Evolutionary conservation across 805 yeast species (phyloP), one percentile per base, ranked within the genome.

Genomic region (Saccharomycopsis fibuligera): DNA sequence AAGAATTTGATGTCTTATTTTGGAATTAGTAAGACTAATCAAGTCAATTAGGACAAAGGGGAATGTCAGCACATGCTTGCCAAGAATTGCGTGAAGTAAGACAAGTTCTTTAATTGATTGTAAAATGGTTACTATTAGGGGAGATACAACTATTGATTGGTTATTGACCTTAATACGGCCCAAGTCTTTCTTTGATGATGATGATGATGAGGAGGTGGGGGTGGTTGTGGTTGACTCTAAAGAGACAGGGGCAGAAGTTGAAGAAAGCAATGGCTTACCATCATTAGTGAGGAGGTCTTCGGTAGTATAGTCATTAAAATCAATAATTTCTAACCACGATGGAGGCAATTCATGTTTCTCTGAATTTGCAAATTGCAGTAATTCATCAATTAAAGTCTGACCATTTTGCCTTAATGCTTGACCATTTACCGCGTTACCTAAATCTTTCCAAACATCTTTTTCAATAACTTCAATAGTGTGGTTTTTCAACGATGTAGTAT

Each of bases 371-470:
- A n/a, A n/a, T n/a, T n/a, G n/a, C n/a, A n/a, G n/a, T n/a, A n/a
- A n/a, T 8, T 31, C 44, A 10, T 45, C 40, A 3, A 79, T 74
- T 12, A 65, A 58, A 3, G 48, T 56, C 58, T 84, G 90, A 1
- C 79, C 62, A 1, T 61, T 60, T 1, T n/a, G 17, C 19, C 39
- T 30, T 14, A 49, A 17, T 4, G 29, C 9, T 16, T 31, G 47
- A 4, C 51, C 53, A 35, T 37, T 19, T 5, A 66, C 60, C 0
- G 76, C 60, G 8, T 81, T 75, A n/a, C 76, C 75, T 17, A 74
- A 76, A 46, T 90, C 95, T 50, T 76, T 78, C 98, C 98, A 91
- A 21, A 68, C 68, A 55, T 90, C 98, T 41, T 68, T 67, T 44
- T 85, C 90, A 48, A 86, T 68, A 16, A 23, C 14, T 4, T 45